Conservation (phyloP, 192 early-diverging fungal genomes). For the Coemansia reversa region DNA sequence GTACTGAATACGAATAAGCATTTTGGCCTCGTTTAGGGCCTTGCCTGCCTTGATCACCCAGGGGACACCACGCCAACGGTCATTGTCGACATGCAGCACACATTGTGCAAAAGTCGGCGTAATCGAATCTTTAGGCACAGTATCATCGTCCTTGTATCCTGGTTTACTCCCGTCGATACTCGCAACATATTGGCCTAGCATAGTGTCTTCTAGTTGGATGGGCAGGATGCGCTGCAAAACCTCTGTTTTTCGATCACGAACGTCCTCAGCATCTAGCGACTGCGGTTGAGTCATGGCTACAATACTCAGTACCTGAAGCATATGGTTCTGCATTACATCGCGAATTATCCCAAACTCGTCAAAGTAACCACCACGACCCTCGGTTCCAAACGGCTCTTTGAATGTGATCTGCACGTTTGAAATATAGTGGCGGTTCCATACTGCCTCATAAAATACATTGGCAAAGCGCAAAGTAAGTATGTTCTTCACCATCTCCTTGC, state of each 20-base stretch:
- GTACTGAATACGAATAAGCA: constrained; percentile 94
- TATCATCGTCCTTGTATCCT: constrained; percentile 88
- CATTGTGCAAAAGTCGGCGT: constrained; percentile 90
- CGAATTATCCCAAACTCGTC: constrained; percentile 97
- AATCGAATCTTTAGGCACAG: constrained; percentile 77
- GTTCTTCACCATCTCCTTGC: constrained; percentile 99
- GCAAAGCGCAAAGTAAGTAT: constrained; percentile 90
- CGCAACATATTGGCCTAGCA: constrained; percentile 88
- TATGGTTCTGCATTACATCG: constrained; percentile 90
- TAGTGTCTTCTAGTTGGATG: constrained; percentile 70
- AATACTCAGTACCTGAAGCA: constrained; percentile 88
- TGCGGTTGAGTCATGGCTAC: constrained; percentile 94
- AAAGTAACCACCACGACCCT: constrained; percentile 97
- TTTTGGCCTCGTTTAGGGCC: constrained; percentile 85
- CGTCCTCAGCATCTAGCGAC: constrained; percentile 77
- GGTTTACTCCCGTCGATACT: constrained; percentile 74
- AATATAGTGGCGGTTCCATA: constrained; percentile 89
- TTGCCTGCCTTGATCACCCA: constrained; percentile 77
- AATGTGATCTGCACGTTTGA: constrained; percentile 96
- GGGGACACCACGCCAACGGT: constrained; percentile 78
- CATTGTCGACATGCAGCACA: constrained; percentile 85
- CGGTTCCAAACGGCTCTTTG: constrained; percentile 94
- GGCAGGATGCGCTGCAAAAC: constrained; percentile 78
- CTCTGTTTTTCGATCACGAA: constrained; percentile 92
- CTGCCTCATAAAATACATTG: constrained; percentile 89